A percentile compares a stretch with the other conserved stretches of the same genome.
Evolutionary conservation across 306 rosid species (phyloP).

Genomic region (Vigna angularis): DNA sequence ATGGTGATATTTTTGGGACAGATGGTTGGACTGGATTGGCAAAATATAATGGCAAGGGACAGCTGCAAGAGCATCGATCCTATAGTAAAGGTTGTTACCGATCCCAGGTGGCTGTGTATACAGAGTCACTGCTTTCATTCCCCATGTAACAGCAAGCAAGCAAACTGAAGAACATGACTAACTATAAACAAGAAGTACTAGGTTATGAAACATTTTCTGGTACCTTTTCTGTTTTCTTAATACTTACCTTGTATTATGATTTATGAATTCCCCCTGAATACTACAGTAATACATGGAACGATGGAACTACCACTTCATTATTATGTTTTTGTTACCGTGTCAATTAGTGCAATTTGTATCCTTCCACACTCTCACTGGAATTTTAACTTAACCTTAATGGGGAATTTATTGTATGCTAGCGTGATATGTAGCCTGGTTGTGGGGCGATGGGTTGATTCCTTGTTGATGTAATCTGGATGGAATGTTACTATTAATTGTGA

Average conservation of each 20-base stretch:
- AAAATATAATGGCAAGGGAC: conserved; percentile 4
- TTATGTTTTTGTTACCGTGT: neutral
- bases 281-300: neutral
- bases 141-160: neutral
- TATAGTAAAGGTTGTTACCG: neutral
- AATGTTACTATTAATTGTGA: too few relatives aligned
- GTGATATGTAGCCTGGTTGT: neutral
- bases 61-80: neutral
- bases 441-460: neutral
- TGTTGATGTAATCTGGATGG: too few relatives aligned
- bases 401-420: neutral
- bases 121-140: neutral
- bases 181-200: neutral
- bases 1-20: neutral
- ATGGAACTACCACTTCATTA: neutral
- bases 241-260: neutral
- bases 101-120: neutral
- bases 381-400: neutral
- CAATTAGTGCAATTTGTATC: neutral
- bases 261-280: neutral
- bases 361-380: neutral
- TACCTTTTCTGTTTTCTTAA: neutral
- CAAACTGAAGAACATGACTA: neutral
- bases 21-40: neutral
- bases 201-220: neutral